These are phyloP conservation scores for Yarrowia deformans DNA, from an alignment of 805 yeast species.

Conservation along the genomic window DNA sequence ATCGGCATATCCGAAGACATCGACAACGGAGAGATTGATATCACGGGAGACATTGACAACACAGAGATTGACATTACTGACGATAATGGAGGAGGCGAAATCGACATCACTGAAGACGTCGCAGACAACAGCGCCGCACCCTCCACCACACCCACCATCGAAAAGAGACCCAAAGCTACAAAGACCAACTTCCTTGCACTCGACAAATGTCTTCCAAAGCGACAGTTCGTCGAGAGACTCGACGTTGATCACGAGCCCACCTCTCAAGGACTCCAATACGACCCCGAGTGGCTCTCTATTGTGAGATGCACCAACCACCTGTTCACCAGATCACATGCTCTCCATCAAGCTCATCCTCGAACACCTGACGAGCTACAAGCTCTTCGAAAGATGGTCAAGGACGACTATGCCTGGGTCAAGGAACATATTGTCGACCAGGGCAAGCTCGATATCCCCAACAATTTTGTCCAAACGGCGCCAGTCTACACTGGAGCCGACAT, in stretches of 20 bases:
- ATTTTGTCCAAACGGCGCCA: slow-evolving; percentile 42
- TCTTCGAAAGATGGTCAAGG: slow-evolving; percentile 40
- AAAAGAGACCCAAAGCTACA: slow-evolving; percentile 49
- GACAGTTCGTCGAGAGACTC: slow-evolving; percentile 64
- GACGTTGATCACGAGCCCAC: slow-evolving; percentile 48
- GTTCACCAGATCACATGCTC: slow-evolving; percentile 41
- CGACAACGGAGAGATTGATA: slow-evolving; percentile 5
- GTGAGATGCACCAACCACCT: slow-evolving; percentile 45
- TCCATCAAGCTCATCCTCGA: slow-evolving; percentile 17
- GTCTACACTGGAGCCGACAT: slow-evolving; percentile 7
- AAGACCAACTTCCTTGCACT: slow-evolving; percentile 66
- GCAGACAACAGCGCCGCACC: too few relatives aligned
- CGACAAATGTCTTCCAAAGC: slow-evolving; percentile 79
- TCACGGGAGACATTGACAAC: background rate
- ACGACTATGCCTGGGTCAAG: slow-evolving; percentile 48
- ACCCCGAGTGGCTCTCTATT: slow-evolving; percentile 53
- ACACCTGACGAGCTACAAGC: slow-evolving; percentile 8
- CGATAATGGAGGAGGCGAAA: background rate
- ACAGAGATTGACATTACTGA: slow-evolving; percentile 7
- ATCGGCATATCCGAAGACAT: background rate
- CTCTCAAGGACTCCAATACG: slow-evolving; percentile 45
- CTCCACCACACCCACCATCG: background rate
- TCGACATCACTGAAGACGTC: background rate
- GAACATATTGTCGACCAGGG: slow-evolving; percentile 45
- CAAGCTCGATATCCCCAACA: slow-evolving; percentile 47